A percentile compares a stretch with the other conserved stretches of the same genome.
Evolutionary conservation across 2,329 filamentous ascomycete genomes (phyloP).

Genomic region (Chrysosporium queenslandicum): DNA sequence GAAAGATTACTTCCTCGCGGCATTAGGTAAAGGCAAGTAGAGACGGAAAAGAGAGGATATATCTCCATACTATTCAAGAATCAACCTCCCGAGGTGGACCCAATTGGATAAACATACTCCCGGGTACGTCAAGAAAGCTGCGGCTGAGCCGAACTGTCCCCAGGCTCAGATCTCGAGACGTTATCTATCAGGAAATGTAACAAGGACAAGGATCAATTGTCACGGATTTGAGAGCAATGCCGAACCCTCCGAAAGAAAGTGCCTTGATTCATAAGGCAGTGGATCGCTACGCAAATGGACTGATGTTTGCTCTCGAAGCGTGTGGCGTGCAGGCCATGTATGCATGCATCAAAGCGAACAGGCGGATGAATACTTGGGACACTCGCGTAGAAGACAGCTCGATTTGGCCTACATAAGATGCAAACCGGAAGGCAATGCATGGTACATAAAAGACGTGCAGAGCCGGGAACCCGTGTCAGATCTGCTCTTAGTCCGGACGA

Average conservation of each 20-base stretch:
- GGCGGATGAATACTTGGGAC: no score
- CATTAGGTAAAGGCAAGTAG: background rate
- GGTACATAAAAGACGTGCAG: background rate
- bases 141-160: no score
- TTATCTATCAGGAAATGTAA: background rate
- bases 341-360: no score
- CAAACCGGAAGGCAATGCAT: background rate
- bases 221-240: background rate
- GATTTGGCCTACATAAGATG: no score
- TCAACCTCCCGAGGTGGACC: background rate
- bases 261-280: background rate
- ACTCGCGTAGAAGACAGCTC: no score
- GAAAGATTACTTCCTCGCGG: no score
- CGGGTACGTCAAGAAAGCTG: background rate
- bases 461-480: background rate
- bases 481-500: background rate
- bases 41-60: background rate
- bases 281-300: no score
- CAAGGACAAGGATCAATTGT: conserved; percentile 1
- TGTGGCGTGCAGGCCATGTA: no score
- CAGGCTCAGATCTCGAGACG: background rate
- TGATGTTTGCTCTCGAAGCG: no score
- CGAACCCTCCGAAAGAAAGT: background rate
- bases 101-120: background rate
- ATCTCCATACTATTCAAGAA: background rate